Evolutionary conservation across 148 eudicot genomes (phyloP).

Genomic region (Chenopodium formosanum): DNA sequence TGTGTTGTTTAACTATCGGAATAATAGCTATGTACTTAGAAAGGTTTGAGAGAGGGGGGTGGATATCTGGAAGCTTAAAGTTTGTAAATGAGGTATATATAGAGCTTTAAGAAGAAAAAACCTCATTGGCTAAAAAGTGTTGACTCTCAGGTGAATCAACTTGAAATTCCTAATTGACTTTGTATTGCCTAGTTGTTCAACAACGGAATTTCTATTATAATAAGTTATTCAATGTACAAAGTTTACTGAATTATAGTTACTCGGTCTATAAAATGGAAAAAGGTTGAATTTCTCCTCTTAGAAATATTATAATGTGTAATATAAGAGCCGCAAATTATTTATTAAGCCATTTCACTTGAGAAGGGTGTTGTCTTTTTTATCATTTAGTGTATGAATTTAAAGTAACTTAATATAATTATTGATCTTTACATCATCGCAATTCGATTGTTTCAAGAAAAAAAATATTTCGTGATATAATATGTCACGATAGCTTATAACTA

Average conservation of each 20-base stretch:
- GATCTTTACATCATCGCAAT: too few species aligned
- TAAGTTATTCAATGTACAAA: not conserved
- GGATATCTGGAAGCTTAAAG: not conserved
- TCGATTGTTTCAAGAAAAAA: too few species aligned
- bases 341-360: too few species aligned
- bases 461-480: too few species aligned
- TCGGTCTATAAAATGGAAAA: not conserved
- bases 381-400: too few species aligned
- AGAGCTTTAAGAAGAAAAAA: not conserved
- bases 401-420: too few species aligned
- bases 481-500: too few species aligned
- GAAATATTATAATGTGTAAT: not conserved
- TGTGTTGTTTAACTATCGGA: too few species aligned
- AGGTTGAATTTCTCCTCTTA: not conserved
- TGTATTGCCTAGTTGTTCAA: not conserved
- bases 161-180: too few species aligned
- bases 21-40: too few species aligned
- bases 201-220: not conserved
- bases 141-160: not conserved
- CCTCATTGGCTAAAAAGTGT: not conserved
- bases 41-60: not conserved
- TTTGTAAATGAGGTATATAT: not conserved
- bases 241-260: not conserved
- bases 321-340: too few species aligned
- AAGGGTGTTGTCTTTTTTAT: too few species aligned